Conservation (phyloP, 2,329 filamentous ascomycete species). For the Fusarium sp. region DNA sequence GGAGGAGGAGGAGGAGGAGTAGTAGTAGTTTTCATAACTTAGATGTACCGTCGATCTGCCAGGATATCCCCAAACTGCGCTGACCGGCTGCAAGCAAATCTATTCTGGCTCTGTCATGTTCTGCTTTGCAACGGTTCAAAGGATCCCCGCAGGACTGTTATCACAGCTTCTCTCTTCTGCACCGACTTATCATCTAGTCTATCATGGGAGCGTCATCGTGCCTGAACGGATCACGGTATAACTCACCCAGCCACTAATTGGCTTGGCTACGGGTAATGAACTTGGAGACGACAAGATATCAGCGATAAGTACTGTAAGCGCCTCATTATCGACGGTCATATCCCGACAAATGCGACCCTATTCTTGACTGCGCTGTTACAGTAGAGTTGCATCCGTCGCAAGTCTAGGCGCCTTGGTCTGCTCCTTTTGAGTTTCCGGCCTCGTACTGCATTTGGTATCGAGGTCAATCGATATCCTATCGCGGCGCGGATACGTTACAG, state of each 20-base stretch:
- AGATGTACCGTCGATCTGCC: constrained; percentile 37
- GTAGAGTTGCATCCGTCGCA: constrained; percentile 20
- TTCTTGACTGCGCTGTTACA: constrained; percentile 15
- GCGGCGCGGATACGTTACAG: constrained; percentile 6
- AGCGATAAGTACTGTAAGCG: constrained; percentile 26
- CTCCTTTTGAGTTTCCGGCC: constrained; percentile 7
- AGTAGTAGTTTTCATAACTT: neutral
- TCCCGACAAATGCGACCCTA: constrained; percentile 24
- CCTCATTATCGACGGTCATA: constrained; percentile 11
- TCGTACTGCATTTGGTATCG: constrained; percentile 5
- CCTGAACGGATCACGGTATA: constrained; percentile 18
- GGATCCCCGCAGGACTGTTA: constrained; percentile 26
- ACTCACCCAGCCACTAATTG: constrained; percentile 10
- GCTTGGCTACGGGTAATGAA: neutral
- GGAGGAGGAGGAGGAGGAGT: neutral
- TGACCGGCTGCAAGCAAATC: constrained; percentile 44
- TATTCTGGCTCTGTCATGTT: neutral
- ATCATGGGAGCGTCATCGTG: constrained; percentile 39
- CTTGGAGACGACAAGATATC: constrained; percentile 13
- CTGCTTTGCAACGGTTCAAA: neutral
- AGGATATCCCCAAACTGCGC: constrained; percentile 21
- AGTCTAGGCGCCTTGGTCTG: constrained; percentile 11
- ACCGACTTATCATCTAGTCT: constrained; percentile 7
- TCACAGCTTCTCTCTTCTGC: constrained; percentile 19
- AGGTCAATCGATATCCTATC: constrained; percentile 7